Conservation (phyloP, 2,329 filamentous ascomycete species). For the Neonectria magnoliae region DNA sequence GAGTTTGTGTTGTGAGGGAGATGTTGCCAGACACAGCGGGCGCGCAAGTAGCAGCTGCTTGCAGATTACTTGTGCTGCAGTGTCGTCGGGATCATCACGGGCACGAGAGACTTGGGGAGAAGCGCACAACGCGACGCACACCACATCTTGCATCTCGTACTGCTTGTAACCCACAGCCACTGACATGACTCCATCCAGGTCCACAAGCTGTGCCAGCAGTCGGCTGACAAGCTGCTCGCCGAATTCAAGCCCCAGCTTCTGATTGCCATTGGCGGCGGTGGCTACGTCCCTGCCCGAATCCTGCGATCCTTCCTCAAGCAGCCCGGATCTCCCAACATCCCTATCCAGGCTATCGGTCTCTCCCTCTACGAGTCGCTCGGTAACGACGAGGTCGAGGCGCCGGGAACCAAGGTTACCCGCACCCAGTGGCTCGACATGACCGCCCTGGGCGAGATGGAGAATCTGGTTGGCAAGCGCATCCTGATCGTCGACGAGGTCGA, state of each 20-base stretch:
- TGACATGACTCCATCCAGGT: conserved; percentile 66
- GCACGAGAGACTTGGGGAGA: neutral
- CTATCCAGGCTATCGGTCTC: conserved; percentile 98
- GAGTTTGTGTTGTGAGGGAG: neutral
- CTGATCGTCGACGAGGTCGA: conserved; percentile 73
- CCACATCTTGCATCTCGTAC: neutral
- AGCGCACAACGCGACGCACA: too few relatives aligned
- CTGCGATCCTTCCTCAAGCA: conserved; percentile 97
- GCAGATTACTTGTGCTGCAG: conserved; percentile 8
- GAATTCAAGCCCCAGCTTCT: conserved; percentile 94
- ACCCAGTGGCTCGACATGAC: conserved; percentile 98
- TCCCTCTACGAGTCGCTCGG: conserved; percentile 93
- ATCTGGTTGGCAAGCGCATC: conserved; percentile 44
- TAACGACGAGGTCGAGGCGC: conserved; percentile 70
- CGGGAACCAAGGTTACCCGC: conserved; percentile 91
- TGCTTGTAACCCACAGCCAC: conserved; percentile 11
- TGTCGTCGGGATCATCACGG: neutral
- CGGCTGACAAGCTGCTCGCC: conserved; percentile 82
- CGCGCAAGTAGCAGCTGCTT: neutral
- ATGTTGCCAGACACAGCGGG: neutral
- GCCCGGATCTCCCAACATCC: conserved; percentile 89
- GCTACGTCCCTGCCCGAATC: conserved; percentile 96
- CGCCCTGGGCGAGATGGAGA: conserved; percentile 77
- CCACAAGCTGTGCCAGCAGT: conserved; percentile 94
- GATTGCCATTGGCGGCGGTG: conserved; percentile 97